Evolutionary conservation across 2,329 filamentous ascomycete genomes (phyloP).

Genomic region (Talaromyces albobiverticillius): DNA sequence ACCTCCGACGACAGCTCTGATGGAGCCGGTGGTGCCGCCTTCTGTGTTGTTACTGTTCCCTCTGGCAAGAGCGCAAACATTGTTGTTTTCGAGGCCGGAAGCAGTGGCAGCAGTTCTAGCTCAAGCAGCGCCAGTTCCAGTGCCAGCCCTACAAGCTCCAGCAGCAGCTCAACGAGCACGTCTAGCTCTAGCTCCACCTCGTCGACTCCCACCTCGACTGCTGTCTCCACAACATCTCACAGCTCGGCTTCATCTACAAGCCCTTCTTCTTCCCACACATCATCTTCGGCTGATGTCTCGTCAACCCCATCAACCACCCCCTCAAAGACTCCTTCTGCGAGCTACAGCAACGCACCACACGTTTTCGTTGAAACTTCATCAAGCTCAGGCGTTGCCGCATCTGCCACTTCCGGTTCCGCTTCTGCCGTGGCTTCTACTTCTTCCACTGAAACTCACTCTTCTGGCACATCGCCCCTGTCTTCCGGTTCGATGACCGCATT

Average conservation of each 20-base stretch:
- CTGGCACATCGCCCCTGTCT: constrained; percentile 11
- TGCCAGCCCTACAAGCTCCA: constrained; percentile 20
- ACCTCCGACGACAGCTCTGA: constrained; percentile 51
- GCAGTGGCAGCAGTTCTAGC: constrained; percentile 27
- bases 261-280: background rate
- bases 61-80: constrained; percentile 66
- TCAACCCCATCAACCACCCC: constrained; percentile 5
- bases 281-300: constrained; percentile 7
- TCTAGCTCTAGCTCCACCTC: constrained; percentile 16
- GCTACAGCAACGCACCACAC: constrained; percentile 30
- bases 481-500: constrained; percentile 12
- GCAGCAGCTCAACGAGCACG: constrained; percentile 1
- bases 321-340: constrained; percentile 18
- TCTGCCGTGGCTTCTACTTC: background rate
- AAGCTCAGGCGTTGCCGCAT: background rate
- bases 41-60: constrained; percentile 74
- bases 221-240: constrained; percentile 18
- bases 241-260: constrained; percentile 17
- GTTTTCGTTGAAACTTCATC: constrained; percentile 21
- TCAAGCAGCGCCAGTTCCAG: constrained; percentile 9
- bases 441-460: constrained; percentile 4
- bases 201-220: constrained; percentile 14
- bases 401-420: constrained; percentile 1
- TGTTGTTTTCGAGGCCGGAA: constrained; percentile 54
- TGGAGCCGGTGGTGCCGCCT: constrained; percentile 66